Percentiles rank a stretch among this genome's conserved stretches.
These are phyloP conservation scores for Carex pumila DNA, from an alignment of 176 grass and related monocot genomes.

Conservation along the genomic window DNA sequence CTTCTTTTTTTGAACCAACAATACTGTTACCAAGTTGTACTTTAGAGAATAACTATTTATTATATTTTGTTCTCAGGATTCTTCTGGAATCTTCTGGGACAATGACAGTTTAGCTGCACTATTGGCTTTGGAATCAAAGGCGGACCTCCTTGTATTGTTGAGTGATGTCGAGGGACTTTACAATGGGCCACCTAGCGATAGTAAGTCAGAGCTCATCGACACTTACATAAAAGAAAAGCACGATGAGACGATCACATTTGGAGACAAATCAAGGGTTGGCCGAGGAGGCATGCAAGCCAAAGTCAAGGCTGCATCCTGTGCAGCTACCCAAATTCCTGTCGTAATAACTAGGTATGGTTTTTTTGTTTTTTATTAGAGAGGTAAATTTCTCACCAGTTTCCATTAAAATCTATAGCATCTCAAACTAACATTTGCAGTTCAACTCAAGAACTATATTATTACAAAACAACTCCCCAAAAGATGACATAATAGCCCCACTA, in stretches of 20 bases:
- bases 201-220: conserved; percentile 73
- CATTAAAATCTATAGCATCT: too few species aligned
- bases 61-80: conserved; percentile 56
- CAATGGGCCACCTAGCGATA: conserved; percentile 73
- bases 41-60: neutral
- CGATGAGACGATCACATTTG: conserved; percentile 80
- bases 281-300: conserved; percentile 98
- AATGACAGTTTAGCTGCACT: conserved; percentile 99
- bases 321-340: conserved; percentile 79
- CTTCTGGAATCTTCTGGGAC: conserved; percentile 98
- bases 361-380: too few species aligned
- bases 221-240: conserved; percentile 92
- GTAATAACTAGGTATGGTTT: conserved; percentile 65
- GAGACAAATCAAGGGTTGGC: conserved; percentile 95
- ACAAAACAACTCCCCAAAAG: too few species aligned
- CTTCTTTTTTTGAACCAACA: neutral
- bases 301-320: conserved; percentile 76
- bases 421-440: too few species aligned
- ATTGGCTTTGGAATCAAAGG: conserved; percentile 83
- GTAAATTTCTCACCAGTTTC: too few species aligned
- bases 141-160: conserved; percentile 81
- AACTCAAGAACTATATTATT: too few species aligned
- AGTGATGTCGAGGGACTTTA: conserved; percentile 99
- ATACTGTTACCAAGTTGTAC: neutral
- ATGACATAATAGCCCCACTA: too few species aligned